Conservation (phyloP, 257 asterid species). For the Nicotiana noctiflora region DNA sequence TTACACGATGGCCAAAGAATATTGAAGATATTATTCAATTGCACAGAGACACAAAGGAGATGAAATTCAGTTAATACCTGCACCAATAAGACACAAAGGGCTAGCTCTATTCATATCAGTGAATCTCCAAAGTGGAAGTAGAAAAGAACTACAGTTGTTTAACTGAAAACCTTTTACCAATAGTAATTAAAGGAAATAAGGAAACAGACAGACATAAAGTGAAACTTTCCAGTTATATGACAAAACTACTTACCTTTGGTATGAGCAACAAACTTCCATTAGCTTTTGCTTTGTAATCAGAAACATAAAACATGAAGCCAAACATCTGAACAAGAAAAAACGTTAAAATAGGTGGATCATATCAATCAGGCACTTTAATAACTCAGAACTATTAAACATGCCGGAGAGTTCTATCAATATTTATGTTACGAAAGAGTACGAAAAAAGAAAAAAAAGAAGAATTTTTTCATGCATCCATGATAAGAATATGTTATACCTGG, state of each 20-base stretch:
- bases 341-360: conserved; percentile 14
- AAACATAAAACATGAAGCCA: conserved; percentile 67
- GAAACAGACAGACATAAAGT: background rate
- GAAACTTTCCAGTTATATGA: background rate
- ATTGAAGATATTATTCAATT: background rate
- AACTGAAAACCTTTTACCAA: background rate
- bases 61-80: background rate
- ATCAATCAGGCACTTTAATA: conserved; percentile 6
- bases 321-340: conserved; percentile 59
- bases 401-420: too few relatives aligned
- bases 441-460: too few relatives aligned
- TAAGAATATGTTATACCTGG: conserved; percentile 43
- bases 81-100: background rate
- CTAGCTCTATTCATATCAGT: background rate
- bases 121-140: background rate
- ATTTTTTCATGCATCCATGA: background rate
- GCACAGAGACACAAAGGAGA: background rate
- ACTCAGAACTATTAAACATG: conserved; percentile 14
- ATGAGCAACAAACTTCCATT: conserved; percentile 46
- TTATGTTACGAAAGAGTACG: too few relatives aligned
- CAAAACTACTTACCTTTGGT: conserved; percentile 54
- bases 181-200: background rate
- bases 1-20: background rate
- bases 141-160: background rate
- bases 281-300: conserved; percentile 54